Evolutionary conservation across 2,329 filamentous ascomycete genomes (phyloP), one percentile per base, ranked within the genome.

Genomic region (Aspergillus neotritici): DNA sequence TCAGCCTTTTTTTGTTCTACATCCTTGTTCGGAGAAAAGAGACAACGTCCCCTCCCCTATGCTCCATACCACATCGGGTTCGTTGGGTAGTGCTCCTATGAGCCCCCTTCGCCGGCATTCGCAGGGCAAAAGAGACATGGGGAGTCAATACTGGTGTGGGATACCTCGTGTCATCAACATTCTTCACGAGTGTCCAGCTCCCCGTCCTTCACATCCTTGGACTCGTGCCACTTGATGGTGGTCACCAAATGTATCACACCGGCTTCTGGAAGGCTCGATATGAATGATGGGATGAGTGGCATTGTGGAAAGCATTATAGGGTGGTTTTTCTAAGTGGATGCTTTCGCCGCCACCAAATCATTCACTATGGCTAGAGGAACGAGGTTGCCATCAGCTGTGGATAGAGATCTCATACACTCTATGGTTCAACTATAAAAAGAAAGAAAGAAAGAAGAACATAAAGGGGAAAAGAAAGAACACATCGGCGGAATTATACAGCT

Each of bases 361-460:
- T 31, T 42, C 41, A 29, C 48, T 40, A 31, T 45, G 42, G 29
- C 42, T 47, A 43, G 49, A 47, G 43, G 40, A 35, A 46, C 40
- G 39, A 48, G 42, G 37, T 30, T 40, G 40, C 44, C 37, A 31
- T 44, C 39, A 46, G 31, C 43, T 34, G 36, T 44, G 30, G 41
- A 41, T 41, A 31, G 40, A 47, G 33, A 36, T 36, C 37, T 40
- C 37, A 37, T 31, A 42, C 31, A 42, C 33, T 46, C 38, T 39
- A 39, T 37, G 44, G 33, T 31, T 37, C 42, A 43, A 39, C 51
- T 46, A 25, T 25, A 25, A 25, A 8, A 25, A 25, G 9, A 25
- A 5, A 25, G 5, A 25, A 25, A 8, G 9, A 25, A 25, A 8
- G 9, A 25, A 8, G 7, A 25, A 8, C 21, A 25, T 25, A 9